Conservation (phyloP, 108 stramenopile genomes). For the Epithemia pelagica region DNA sequence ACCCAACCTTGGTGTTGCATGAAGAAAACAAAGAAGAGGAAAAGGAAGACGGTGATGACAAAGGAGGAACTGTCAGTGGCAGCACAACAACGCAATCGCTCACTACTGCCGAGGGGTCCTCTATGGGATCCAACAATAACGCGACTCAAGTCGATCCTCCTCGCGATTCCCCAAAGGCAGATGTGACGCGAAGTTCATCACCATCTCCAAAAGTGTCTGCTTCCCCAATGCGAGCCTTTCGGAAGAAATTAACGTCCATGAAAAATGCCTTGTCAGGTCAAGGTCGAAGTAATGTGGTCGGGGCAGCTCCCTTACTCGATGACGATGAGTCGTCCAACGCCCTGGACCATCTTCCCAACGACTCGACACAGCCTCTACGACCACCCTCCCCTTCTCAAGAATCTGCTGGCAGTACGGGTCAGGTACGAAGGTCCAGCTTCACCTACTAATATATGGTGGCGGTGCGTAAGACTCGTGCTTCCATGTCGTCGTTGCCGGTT, state of each 20-base stretch:
- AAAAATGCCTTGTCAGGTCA: not conserved
- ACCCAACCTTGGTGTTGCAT: not conserved
- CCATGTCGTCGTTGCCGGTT: no score
- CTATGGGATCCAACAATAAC: not conserved
- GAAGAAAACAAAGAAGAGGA: constrained; percentile 2
- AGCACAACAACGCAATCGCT: not conserved
- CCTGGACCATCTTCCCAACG: not conserved
- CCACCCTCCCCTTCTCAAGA: not conserved
- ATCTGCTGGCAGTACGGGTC: not conserved
- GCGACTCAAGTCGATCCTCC: no score
- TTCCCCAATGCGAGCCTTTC: not conserved
- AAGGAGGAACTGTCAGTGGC: not conserved
- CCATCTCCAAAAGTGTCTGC: not conserved
- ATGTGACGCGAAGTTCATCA: not conserved
- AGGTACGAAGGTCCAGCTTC: not conserved
- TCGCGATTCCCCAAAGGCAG: no score
- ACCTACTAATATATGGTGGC: not conserved
- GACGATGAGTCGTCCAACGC: not conserved
- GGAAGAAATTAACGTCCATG: not conserved
- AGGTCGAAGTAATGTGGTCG: not conserved
- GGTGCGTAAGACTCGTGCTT: no score
- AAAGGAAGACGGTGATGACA: not conserved
- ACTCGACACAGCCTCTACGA: not conserved
- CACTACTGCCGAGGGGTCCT: not conserved
- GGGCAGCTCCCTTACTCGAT: not conserved